Conservation (phyloP, 1,284 basidiomycete species). For the Tylopilus microsporus region DNA sequence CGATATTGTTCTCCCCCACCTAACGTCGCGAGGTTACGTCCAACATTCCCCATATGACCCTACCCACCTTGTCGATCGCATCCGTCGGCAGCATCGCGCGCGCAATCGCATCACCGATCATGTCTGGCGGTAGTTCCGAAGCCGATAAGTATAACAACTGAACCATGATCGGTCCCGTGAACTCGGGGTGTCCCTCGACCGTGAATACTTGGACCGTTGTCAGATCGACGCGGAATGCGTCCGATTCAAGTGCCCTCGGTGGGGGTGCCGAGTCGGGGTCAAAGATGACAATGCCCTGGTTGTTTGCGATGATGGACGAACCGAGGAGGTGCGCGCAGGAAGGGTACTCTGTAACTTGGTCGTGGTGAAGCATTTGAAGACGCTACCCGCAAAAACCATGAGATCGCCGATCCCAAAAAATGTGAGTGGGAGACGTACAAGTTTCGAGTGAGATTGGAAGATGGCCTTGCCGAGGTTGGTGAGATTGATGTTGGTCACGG, state of each 20-base stretch:
- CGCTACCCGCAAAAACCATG: slow-evolving; percentile 35
- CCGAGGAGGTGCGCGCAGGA: slow-evolving; percentile 50
- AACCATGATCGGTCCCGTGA: slow-evolving; percentile 54
- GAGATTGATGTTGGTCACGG: slow-evolving; percentile 57
- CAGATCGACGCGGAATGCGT: slow-evolving; percentile 1
- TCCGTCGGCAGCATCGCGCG: background rate
- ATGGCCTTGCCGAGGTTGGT: slow-evolving; percentile 62
- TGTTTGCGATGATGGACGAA: slow-evolving; percentile 28
- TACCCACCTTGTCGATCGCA: background rate
- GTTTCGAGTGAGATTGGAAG: slow-evolving; percentile 44
- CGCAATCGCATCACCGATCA: slow-evolving; percentile 35
- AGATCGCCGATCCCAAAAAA: background rate
- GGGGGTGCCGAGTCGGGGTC: background rate
- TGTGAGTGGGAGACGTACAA: too few species aligned
- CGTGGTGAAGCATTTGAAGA: slow-evolving; percentile 80
- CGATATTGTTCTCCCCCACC: background rate
- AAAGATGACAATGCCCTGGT: slow-evolving; percentile 1
- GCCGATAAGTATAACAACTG: background rate
- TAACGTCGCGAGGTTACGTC: background rate
- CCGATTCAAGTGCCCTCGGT: background rate
- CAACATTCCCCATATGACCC: background rate
- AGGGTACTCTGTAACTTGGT: slow-evolving; percentile 67
- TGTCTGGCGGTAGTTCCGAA: background rate
- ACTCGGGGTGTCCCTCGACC: slow-evolving; percentile 80
- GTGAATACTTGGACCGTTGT: slow-evolving; percentile 61